Base-by-base conservation (phyloP, 2,329 filamentous ascomycete genomes). In the Periconia sp. region DNA sequence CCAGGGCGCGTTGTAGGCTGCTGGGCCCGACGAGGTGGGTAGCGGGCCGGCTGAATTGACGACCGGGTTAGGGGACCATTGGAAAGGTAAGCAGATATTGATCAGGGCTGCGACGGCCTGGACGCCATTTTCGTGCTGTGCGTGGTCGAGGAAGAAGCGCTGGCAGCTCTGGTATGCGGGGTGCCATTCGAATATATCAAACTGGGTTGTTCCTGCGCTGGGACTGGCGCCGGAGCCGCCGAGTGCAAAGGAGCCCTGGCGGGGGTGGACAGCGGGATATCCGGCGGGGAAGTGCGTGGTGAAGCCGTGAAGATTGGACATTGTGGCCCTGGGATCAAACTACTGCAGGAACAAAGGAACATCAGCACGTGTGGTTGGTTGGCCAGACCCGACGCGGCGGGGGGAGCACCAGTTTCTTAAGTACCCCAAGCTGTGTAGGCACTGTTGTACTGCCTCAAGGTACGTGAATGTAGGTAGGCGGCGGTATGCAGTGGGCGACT, bases 101-200 rank as follows among this genome's bases (percentile, higher is more conserved):
- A 97, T 80, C 73, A 94, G 92, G 7, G 92, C 89, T 18, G 92
- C 92, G 45, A 97, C 84, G 9, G 92, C 91, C 76, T 97, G 92
- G 14, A 96, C 91, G 10, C 88, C 84, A 17, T 82, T 83, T 59
- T 86, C 89, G 73, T 96, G 87, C 72, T 97, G 93, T 7, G 92
- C 91, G 68, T 93, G 87, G 66, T 97, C 91, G 66, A 97, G 80
- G 70, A 97, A 99, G 77, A 93, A 97, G 53, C 85, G 85, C 62
- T 93, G 86, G 75, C 94, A 99, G 60, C 86, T 92, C 74, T 94
- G 88, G 73, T 95, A 96, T 55, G 89, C 88, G 10, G 91, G 90
- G 72, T 96, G 90, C 94, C 94, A 97, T 56, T 92, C 89, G 71
- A 97, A 88, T 59, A 97, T 89, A 73, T 93, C 89, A 74, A 92